Conservation (phyloP, 805 yeast species). For the Pichia phayaonensis region DNA sequence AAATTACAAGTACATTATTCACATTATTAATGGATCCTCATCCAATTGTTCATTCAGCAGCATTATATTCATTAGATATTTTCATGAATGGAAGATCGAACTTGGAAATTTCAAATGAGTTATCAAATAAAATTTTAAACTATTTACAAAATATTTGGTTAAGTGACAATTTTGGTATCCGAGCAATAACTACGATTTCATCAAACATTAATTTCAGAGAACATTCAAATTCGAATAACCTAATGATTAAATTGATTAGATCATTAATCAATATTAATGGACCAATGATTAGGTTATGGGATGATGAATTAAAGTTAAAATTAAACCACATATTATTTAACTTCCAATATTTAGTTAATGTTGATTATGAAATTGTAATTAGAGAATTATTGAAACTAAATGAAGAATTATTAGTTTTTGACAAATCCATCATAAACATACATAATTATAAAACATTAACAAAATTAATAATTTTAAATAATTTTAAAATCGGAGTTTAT, state of each 20-base stretch:
- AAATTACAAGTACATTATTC: constrained; percentile 47
- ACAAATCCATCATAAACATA: constrained; percentile 29
- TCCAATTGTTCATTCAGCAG: constrained; percentile 72
- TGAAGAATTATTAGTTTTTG: constrained; percentile 43
- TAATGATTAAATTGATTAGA: constrained; percentile 37
- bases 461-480: constrained; percentile 26
- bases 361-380: constrained; percentile 27
- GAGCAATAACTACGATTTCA: constrained; percentile 35
- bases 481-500: constrained; percentile 28
- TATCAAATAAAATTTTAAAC: constrained; percentile 37
- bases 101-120: constrained; percentile 19
- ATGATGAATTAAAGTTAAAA: constrained; percentile 20
- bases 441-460: constrained; percentile 26
- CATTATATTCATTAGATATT: constrained; percentile 50
- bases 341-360: constrained; percentile 29
- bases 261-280: constrained; percentile 47
- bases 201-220: constrained; percentile 42
- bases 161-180: constrained; percentile 44
- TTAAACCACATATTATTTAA: constrained; percentile 33
- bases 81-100: constrained; percentile 47
- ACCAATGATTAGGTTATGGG: constrained; percentile 40
- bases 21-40: constrained; percentile 73
- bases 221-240: constrained; percentile 34
- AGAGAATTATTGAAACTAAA: constrained; percentile 34
- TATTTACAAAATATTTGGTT: constrained; percentile 33